Conservation (phyloP, 352 stramenopile species). For the Pythium rhizo-oryzae region DNA sequence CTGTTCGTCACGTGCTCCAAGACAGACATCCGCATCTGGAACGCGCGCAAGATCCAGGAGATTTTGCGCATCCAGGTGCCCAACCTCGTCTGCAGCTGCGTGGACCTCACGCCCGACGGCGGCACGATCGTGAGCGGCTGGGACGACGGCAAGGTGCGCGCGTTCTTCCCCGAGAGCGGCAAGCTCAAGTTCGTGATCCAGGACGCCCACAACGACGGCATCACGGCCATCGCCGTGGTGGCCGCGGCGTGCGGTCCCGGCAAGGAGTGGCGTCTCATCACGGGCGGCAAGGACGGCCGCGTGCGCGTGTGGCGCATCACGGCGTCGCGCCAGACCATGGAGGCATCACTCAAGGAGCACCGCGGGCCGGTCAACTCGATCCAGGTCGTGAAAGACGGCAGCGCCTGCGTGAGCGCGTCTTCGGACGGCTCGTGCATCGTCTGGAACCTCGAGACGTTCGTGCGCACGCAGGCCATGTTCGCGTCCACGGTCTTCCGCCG, state of each 20-base stretch:
- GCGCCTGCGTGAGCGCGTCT: constrained; percentile 73
- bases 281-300: constrained; percentile 93
- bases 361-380: constrained; percentile 93
- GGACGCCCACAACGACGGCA: constrained; percentile 94
- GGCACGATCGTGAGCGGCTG: constrained; percentile 94
- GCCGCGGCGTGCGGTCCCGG: constrained; percentile 47
- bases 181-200: constrained; percentile 98
- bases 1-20: constrained; percentile 96
- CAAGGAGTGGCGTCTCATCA: constrained; percentile 90
- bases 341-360: constrained; percentile 96
- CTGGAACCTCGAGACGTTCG: constrained; percentile 94
- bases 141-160: constrained; percentile 97
- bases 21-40: constrained; percentile 97
- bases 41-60: constrained; percentile 89
- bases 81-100: constrained; percentile 95
- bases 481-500: constrained; percentile 95
- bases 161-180: constrained; percentile 96
- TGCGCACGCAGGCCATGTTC: constrained; percentile 95
- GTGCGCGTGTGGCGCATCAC: constrained; percentile 95
- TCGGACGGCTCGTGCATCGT: constrained; percentile 94
- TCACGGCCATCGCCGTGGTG: constrained; percentile 93
- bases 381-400: constrained; percentile 73
- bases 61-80: constrained; percentile 97
- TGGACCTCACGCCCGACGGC: constrained; percentile 90
- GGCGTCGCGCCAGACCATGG: constrained; percentile 93